Percentiles rank a stretch among this genome's conserved stretches.
phyloP scores from a whole-genome alignment of 805 yeast genomes.

The Candida vaughaniae region DNA sequence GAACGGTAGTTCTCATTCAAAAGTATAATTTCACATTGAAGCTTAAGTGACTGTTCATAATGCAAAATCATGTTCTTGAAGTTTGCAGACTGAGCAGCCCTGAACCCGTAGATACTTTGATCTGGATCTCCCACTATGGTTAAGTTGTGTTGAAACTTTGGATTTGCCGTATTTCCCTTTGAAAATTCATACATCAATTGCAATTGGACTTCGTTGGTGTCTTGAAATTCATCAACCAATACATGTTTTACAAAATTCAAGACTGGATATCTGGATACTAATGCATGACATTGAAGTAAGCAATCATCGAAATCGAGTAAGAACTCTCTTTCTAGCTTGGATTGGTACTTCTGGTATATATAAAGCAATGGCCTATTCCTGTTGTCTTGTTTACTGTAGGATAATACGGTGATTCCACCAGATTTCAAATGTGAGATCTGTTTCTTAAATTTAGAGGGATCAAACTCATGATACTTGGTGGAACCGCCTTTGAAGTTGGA shows the following conservation, averaged over 20 bases:
- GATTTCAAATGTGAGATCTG: slow-evolving; percentile 60
- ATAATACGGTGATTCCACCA: slow-evolving; percentile 46
- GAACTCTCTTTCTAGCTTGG: slow-evolving; percentile 37
- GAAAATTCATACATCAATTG: slow-evolving; percentile 56
- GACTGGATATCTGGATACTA: slow-evolving; percentile 49
- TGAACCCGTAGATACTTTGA: slow-evolving; percentile 87
- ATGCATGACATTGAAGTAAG: slow-evolving; percentile 50
- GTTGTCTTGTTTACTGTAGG: slow-evolving; percentile 14
- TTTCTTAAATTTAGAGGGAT: slow-evolving; percentile 38
- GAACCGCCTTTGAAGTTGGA: slow-evolving; percentile 12
- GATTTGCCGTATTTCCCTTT: slow-evolving; percentile 30
- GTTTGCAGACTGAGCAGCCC: slow-evolving; percentile 74
- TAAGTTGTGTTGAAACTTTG: slow-evolving; percentile 46
- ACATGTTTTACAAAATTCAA: slow-evolving; percentile 61
- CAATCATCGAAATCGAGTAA: slow-evolving; percentile 84
- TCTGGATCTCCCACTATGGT: slow-evolving; percentile 97
- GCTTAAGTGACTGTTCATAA: slow-evolving; percentile 25
- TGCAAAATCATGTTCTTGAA: slow-evolving; percentile 54
- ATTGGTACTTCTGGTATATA: slow-evolving; percentile 56
- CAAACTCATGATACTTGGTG: slow-evolving; percentile 31
- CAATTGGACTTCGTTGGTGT: slow-evolving; percentile 77
- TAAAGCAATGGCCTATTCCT: slow-evolving; percentile 18
- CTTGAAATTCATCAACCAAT: slow-evolving; percentile 93
- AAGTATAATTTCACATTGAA: slow-evolving; percentile 28
- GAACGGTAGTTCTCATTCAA: slow-evolving; percentile 81